Conservation (phyloP, 257 asterid species). For the Galeopsis tetrahit region DNA sequence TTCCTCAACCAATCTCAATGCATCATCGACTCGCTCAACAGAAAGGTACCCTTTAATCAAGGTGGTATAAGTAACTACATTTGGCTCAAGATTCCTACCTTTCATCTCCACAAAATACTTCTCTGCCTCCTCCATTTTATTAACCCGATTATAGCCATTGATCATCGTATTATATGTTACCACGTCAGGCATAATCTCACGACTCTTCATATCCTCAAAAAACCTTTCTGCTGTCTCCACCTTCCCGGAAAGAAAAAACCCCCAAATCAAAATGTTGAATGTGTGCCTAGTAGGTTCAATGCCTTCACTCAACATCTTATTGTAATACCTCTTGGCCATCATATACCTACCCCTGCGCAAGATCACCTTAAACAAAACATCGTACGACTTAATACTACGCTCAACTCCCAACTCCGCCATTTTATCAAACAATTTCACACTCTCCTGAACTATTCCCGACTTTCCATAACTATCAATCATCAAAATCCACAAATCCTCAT, state of each 20-base stretch:
- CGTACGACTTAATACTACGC: slow-evolving; percentile 65
- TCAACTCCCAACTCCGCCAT: slow-evolving; percentile 82
- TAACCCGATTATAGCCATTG: slow-evolving; percentile 65
- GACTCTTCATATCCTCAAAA: slow-evolving; percentile 87
- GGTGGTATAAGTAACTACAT: slow-evolving; percentile 73
- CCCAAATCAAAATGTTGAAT: slow-evolving; percentile 81
- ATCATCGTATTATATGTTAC: slow-evolving; percentile 86
- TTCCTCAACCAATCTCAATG: slow-evolving; percentile 75
- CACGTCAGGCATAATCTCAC: slow-evolving; percentile 64
- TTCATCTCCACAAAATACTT: slow-evolving; percentile 86
- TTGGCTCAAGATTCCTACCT: slow-evolving; percentile 74
- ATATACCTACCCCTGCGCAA: slow-evolving; percentile 73
- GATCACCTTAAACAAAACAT: slow-evolving; percentile 77
- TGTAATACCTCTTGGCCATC: slow-evolving; percentile 90
- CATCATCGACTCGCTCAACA: slow-evolving; percentile 71
- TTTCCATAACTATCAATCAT: slow-evolving; percentile 83
- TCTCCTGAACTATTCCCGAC: slow-evolving; percentile 94
- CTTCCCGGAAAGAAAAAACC: slow-evolving; percentile 71
- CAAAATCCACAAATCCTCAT: slow-evolving; percentile 86
- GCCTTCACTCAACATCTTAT: slow-evolving; percentile 80
- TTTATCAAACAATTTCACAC: slow-evolving; percentile 78
- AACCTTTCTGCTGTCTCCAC: slow-evolving; percentile 71
- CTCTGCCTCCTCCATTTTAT: slow-evolving; percentile 83
- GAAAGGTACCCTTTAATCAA: slow-evolving; percentile 83
- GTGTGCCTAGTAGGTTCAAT: slow-evolving; percentile 83